Conservation (phyloP, 2,329 filamentous ascomycete genomes). For the Colletotrichum sp. region DNA sequence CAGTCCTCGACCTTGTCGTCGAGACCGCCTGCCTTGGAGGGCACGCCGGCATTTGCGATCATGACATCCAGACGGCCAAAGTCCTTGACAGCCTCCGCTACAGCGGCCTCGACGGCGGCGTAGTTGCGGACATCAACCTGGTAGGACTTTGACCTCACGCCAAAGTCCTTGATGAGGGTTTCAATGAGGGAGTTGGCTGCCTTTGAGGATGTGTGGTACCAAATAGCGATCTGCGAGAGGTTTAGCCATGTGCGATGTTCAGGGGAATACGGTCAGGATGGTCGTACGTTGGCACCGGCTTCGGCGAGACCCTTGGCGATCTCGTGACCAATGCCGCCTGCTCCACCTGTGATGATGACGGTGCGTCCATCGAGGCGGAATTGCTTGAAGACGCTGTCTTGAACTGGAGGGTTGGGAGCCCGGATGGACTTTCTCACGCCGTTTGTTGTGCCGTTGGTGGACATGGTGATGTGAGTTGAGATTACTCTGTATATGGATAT, state of each 20-base stretch:
- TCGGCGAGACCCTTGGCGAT: conserved; percentile 7
- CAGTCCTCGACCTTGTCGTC: conserved; percentile 34
- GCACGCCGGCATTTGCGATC: conserved; percentile 38
- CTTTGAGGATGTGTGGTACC: conserved; percentile 8
- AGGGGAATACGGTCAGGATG: neutral
- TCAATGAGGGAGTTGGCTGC: neutral
- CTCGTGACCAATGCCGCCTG: conserved; percentile 3
- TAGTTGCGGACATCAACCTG: conserved; percentile 39
- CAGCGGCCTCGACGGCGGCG: conserved; percentile 28
- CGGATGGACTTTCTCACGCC: neutral
- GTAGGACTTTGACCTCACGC: conserved; percentile 32
- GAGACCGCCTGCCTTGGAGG: conserved; percentile 34
- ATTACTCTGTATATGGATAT: neutral
- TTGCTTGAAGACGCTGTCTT: conserved; percentile 15
- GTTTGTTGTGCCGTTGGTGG: neutral
- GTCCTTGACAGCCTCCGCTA: conserved; percentile 35
- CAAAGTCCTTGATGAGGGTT: neutral
- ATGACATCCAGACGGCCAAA: conserved; percentile 39
- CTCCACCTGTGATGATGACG: conserved; percentile 4
- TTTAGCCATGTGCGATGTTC: neutral
- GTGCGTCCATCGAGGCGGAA: conserved; percentile 16
- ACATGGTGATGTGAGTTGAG: neutral
- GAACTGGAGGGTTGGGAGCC: neutral
- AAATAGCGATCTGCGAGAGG: neutral
- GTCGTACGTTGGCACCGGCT: conserved; percentile 13